Evolutionary conservation across 176 grass and related monocot species (phyloP).

Genomic region (Oryza nivara): DNA sequence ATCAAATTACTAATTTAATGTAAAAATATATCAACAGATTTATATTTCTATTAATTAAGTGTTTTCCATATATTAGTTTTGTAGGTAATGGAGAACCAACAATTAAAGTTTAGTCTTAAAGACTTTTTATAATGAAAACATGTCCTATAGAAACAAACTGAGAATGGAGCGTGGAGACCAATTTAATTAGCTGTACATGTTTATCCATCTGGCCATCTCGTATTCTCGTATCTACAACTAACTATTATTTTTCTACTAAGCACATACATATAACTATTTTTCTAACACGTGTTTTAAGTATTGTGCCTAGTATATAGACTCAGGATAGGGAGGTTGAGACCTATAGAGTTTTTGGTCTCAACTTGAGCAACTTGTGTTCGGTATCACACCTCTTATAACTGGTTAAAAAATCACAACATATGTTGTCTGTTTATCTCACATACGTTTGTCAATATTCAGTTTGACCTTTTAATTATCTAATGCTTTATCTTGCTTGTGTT

Average conservation of each 20-base stretch:
- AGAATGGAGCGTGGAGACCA: not conserved
- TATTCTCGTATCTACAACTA: not conserved
- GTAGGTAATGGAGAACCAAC: not conserved
- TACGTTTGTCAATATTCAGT: not conserved
- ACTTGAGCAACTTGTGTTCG: constrained; percentile 44
- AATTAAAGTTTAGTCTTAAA: not conserved
- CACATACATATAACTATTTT: not conserved
- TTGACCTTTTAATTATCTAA: not conserved
- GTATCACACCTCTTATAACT: constrained; percentile 13
- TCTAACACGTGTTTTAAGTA: constrained; percentile 42
- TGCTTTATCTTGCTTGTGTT: not conserved
- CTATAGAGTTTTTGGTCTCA: constrained; percentile 24
- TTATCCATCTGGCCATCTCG: not conserved
- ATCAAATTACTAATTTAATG: too few relatives aligned
- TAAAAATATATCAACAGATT: too few relatives aligned
- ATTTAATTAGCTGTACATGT: not conserved
- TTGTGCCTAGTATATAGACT: constrained; percentile 32
- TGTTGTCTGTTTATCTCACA: not conserved
- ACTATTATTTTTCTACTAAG: constrained; percentile 10
- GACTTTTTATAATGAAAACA: not conserved
- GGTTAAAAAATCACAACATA: constrained; percentile 24
- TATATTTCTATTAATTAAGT: too few relatives aligned
- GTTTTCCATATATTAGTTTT: too few relatives aligned
- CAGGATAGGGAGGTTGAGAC: constrained; percentile 39
- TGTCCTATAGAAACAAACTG: not conserved